These are phyloP conservation scores for Coprinopsis strossmayeri DNA, from an alignment of 768 basidiomycete species.

Conservation along the genomic window DNA sequence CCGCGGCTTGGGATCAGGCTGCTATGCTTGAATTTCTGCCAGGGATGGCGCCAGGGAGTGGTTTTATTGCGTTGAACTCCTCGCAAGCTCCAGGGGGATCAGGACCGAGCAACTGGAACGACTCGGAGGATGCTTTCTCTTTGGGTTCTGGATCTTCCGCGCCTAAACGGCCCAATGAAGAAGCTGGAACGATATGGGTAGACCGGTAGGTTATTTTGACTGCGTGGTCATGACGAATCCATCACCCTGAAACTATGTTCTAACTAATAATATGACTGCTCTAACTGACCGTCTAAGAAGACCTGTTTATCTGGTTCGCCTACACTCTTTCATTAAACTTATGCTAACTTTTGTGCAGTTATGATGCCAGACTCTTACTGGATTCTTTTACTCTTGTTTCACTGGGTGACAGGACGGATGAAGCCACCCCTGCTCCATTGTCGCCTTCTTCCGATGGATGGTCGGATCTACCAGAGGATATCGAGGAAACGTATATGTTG, in stretches of 20 bases:
- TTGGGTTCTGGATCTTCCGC: neutral
- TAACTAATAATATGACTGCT: slow-evolving; percentile 1
- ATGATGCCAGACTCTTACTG: slow-evolving; percentile 73
- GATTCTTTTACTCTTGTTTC: slow-evolving; percentile 34
- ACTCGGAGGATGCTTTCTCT: slow-evolving; percentile 19
- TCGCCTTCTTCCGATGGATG: slow-evolving; percentile 49
- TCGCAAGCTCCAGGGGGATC: no score
- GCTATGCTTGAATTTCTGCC: slow-evolving; percentile 28
- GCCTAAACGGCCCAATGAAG: neutral
- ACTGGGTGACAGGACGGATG: neutral
- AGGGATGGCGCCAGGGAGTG: slow-evolving; percentile 17
- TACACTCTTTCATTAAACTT: slow-evolving; percentile 18
- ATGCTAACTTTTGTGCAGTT: slow-evolving; percentile 41
- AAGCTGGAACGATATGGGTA: slow-evolving; percentile 47
- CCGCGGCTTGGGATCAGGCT: slow-evolving; percentile 33
- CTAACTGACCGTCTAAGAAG: slow-evolving; percentile 13
- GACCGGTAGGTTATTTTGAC: slow-evolving; percentile 63
- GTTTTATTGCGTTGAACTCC: slow-evolving; percentile 23
- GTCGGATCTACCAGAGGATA: slow-evolving; percentile 72
- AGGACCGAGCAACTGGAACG: slow-evolving; percentile 11
- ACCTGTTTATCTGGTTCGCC: slow-evolving; percentile 4
- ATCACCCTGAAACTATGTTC: neutral
- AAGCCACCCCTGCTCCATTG: neutral
- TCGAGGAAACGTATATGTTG: slow-evolving; percentile 83
- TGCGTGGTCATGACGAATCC: neutral